A percentile compares a stretch with the other conserved stretches of the same genome.
Conservation (phyloP, 768 basidiomycete genomes). For the Xanthoconium purpureum region DNA sequence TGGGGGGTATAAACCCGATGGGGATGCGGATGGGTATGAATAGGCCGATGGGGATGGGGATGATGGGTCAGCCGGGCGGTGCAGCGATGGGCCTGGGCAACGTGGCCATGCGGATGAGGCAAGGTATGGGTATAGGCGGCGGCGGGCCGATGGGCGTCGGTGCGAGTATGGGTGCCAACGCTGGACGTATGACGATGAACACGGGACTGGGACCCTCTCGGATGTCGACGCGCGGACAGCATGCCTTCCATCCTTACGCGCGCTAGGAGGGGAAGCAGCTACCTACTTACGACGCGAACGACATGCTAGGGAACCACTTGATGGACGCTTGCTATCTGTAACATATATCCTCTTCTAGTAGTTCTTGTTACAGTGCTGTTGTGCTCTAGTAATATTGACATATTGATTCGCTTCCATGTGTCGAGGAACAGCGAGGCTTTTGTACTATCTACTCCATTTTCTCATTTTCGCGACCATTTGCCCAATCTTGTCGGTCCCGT, state of each 20-base stretch:
- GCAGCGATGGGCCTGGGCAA: conserved; percentile 20
- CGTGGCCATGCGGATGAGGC: conserved; percentile 37
- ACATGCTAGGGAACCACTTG: neutral
- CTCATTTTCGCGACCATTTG: conserved; percentile 32
- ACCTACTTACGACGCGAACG: neutral
- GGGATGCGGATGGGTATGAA: conserved; percentile 37
- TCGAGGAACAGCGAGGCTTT: neutral
- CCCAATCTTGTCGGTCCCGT: conserved; percentile 17
- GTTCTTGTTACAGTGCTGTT: conserved; percentile 5
- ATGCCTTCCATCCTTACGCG: conserved; percentile 65
- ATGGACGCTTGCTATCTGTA: conserved; percentile 18
- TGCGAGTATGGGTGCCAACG: conserved; percentile 28
- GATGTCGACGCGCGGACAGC: conserved; percentile 51
- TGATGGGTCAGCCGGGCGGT: conserved; percentile 28
- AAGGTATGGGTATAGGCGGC: conserved; percentile 38
- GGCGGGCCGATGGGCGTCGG: conserved; percentile 38
- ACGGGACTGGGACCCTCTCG: conserved; percentile 47
- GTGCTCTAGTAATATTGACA: conserved; percentile 13
- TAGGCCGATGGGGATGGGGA: conserved; percentile 38
- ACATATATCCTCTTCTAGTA: conserved; percentile 29
- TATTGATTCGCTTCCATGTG: conserved; percentile 5
- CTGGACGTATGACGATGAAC: conserved; percentile 41
- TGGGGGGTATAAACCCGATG: conserved; percentile 30
- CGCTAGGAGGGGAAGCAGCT: conserved; percentile 31
- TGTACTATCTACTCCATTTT: conserved; percentile 22